These are phyloP conservation scores for Globisporangium splendens DNA, from an alignment of 352 stramenopile species.

Conservation along the genomic window DNA sequence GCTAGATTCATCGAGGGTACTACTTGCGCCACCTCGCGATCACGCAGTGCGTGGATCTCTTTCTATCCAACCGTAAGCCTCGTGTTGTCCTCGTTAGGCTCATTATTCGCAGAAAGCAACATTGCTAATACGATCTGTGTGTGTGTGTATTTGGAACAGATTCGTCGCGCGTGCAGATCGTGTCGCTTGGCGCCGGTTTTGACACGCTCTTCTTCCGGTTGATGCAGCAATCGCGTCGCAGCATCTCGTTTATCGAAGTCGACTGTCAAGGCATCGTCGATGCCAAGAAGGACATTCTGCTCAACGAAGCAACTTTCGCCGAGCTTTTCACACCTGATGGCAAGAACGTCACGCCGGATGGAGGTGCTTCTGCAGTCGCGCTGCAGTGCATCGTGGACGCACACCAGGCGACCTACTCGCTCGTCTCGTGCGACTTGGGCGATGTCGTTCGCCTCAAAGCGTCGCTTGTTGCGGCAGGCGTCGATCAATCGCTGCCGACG, in stretches of 20 bases:
- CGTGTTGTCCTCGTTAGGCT: neutral
- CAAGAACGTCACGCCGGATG: neutral
- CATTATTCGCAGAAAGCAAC: neutral
- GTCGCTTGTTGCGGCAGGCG: conserved; percentile 18
- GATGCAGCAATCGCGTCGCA: conserved; percentile 19
- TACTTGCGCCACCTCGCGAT: conserved; percentile 67
- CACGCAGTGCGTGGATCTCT: conserved; percentile 44
- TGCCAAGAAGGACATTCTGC: conserved; percentile 45
- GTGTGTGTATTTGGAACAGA: conserved; percentile 9
- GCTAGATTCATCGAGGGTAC: conserved; percentile 75
- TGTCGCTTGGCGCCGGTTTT: conserved; percentile 70
- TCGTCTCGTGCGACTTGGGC: conserved; percentile 56
- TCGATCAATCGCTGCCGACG: conserved; percentile 42
- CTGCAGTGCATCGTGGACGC: conserved; percentile 23
- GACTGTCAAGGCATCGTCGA: conserved; percentile 55
- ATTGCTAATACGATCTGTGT: neutral
- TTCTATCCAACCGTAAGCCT: conserved; percentile 34
- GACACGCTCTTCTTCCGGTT: conserved; percentile 77
- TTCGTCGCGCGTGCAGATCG: conserved; percentile 34
- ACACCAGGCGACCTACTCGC: conserved; percentile 29
- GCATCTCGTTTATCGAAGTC: conserved; percentile 46
- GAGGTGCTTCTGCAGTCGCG: neutral
- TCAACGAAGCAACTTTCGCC: conserved; percentile 16
- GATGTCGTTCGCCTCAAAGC: conserved; percentile 31
- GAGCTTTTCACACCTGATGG: conserved; percentile 18